These are phyloP conservation scores for Calonectria ilicicola DNA, from an alignment of 2,329 filamentous ascomycete genomes.

Conservation along the genomic window DNA sequence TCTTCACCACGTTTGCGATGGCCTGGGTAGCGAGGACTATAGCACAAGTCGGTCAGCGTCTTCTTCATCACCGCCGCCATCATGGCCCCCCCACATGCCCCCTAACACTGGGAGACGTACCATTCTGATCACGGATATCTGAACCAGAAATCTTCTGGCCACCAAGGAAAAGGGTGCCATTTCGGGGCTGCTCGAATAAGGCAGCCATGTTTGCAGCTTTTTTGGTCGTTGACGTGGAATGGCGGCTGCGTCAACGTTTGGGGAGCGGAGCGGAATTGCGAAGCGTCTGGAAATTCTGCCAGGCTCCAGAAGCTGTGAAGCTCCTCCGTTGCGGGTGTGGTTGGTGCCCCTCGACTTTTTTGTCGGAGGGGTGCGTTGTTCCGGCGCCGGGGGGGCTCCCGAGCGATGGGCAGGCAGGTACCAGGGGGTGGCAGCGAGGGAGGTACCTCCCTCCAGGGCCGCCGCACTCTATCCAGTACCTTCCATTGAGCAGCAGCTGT, in stretches of 20 bases:
- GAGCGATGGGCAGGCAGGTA: neutral
- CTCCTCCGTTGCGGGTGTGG: slow-evolving; percentile 29
- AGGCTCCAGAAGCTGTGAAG: slow-evolving; percentile 46
- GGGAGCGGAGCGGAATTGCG: slow-evolving; percentile 34
- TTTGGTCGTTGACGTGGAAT: slow-evolving; percentile 36
- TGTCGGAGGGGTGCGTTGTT: slow-evolving; percentile 42
- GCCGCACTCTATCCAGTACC: neutral
- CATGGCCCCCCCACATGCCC: slow-evolving; percentile 40
- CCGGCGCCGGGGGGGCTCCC: slow-evolving; percentile 36
- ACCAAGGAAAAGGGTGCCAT: slow-evolving; percentile 96
- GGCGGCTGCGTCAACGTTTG: slow-evolving; percentile 42
- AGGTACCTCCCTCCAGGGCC: neutral
- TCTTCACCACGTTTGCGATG: slow-evolving; percentile 99
- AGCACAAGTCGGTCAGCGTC: slow-evolving; percentile 9
- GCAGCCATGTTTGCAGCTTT: slow-evolving; percentile 77
- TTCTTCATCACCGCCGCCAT: slow-evolving; percentile 29
- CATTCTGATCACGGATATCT: slow-evolving; percentile 98
- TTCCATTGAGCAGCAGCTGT: neutral
- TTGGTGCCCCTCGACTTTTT: slow-evolving; percentile 43
- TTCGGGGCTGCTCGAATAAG: slow-evolving; percentile 95
- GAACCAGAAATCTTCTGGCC: slow-evolving; percentile 97
- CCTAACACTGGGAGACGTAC: slow-evolving; percentile 59
- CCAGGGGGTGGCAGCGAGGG: neutral
- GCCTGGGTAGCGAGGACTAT: slow-evolving; percentile 93
- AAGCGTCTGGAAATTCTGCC: slow-evolving; percentile 46